Base-by-base conservation (phyloP, 2,329 filamentous ascomycete species). In the Westerdykella aurantiaca region DNA sequence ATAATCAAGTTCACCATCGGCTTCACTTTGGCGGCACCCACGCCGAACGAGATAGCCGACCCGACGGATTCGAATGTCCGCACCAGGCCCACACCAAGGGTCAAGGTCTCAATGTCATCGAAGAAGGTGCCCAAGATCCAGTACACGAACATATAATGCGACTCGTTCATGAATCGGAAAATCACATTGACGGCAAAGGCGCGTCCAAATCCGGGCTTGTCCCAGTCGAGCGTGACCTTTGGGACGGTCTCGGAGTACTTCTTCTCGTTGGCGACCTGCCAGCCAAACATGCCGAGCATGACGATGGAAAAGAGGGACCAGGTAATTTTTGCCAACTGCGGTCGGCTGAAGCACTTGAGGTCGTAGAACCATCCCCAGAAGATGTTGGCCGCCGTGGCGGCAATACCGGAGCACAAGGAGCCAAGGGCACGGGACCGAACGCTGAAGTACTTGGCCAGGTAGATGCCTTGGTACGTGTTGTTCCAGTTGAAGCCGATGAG, bases 321-420 rank as follows among this genome's bases (percentile, higher is more conserved):
- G 0, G 71, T 71, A 21, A 63, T 45, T 45, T 68, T 72, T 1
- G 73, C 74, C 5, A 74, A 45, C 5, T 46, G 50, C 1, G 56
- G 71, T 5, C 74, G 67, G 31, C 64, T 66, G 40, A 74, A 63
- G 7, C 46, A 56, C 43, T 68, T 69, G 2, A 68, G 59, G 47
- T 77, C 74, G 54, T 69, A 73, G 50, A 75, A 71, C 69, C 70
- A 75, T 1, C 73, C 73, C 72, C 71, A 75, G 39, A 74, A 68
- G 11, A 75, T 61, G 45, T 76, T 74, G 23, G 72, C 72, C 13
- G 59, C 55, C 0, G 71, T 69, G 0, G 73, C 73, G 1, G 65
- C 71, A 18, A 77, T 57, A 5, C 73, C 72, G 0, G 73, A 73
- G 0, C 66, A 67, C 34, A 77, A 50, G 0, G 72, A 68, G 0